These are phyloP conservation scores for Theileria parva DNA, from an alignment of 169 alveolate genomes.

Conservation along the genomic window DNA sequence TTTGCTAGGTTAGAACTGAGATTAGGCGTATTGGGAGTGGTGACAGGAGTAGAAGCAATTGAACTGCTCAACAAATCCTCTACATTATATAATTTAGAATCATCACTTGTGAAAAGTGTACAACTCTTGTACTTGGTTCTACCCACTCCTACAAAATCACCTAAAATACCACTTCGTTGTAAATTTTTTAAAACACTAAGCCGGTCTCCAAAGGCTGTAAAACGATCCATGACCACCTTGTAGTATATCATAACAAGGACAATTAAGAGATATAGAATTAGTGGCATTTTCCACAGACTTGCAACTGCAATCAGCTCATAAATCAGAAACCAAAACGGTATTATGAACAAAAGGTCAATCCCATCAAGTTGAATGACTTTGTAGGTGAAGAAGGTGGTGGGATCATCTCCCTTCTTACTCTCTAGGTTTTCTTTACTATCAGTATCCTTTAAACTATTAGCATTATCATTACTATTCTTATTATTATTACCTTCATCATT, in stretches of 20 bases:
- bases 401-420: background rate
- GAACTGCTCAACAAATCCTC: background rate
- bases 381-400: background rate
- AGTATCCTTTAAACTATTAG: background rate
- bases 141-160: conserved; percentile 6
- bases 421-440: background rate
- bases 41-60: background rate
- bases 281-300: conserved; percentile 17
- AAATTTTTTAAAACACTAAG: background rate
- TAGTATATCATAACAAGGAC: conserved; percentile 35
- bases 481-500: too few relatives aligned
- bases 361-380: background rate
- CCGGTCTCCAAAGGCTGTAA: conserved; percentile 5
- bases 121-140: conserved; percentile 24
- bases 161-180: background rate
- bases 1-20: background rate
- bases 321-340: conserved; percentile 40
- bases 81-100: background rate
- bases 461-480: too few relatives aligned
- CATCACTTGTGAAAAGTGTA: background rate
- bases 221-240: conserved; percentile 1
- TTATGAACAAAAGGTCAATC: conserved; percentile 25
- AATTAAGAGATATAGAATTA: conserved; percentile 19
- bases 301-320: conserved; percentile 41
- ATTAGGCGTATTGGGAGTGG: background rate